Conservation (phyloP, 495 filamentous ascomycete species). For the Neurospora tetrasperma region DNA sequence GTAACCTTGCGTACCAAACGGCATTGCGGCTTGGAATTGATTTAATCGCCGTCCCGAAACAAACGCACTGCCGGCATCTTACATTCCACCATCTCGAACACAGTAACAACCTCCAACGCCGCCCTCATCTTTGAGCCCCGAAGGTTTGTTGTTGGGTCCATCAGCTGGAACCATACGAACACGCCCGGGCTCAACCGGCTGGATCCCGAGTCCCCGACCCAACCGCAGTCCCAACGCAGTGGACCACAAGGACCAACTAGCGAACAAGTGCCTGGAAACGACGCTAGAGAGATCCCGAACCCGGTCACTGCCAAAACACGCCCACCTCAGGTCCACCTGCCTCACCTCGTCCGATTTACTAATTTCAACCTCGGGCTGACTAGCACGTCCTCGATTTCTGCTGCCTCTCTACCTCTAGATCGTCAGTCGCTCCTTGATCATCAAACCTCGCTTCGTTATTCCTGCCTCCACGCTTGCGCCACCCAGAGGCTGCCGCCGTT, state of each 20-base stretch:
- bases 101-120: not conserved
- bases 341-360: not conserved
- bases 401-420: not conserved
- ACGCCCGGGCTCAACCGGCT: not conserved
- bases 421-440: not conserved
- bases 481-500: not conserved
- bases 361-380: not conserved
- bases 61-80: not conserved
- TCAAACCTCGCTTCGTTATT: not conserved
- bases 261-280: not conserved
- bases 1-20: not conserved
- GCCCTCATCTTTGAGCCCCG: not conserved
- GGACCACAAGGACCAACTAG: not conserved
- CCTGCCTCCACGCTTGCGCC: not conserved
- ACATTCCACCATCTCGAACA: not conserved
- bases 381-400: not conserved
- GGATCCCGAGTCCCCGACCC: not conserved
- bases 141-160: not conserved
- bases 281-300: not conserved
- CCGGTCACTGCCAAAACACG: not conserved
- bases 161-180: not conserved
- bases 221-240: not conserved
- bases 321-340: not conserved
- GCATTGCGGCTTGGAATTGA: not conserved
- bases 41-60: not conserved